Percentiles rank a stretch among this genome's conserved stretches.
phyloP scores from a whole-genome alignment of 2,329 filamentous ascomycete genomes.

The Hypoxylon sp. region DNA sequence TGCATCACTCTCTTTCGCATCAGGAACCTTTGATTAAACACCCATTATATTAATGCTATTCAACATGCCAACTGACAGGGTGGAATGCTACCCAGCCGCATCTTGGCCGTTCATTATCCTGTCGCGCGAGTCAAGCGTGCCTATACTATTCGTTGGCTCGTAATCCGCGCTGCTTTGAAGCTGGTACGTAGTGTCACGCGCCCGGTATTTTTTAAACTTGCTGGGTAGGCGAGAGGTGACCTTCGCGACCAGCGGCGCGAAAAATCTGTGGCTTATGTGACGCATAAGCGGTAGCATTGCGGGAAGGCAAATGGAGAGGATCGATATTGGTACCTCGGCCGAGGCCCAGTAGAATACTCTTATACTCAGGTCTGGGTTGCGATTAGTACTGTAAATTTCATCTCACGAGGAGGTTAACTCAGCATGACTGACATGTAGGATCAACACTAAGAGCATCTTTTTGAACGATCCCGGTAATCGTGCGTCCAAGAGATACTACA shows the following conservation, averaged over 20 bases:
- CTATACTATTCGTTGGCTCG: too few species aligned
- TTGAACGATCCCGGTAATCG: slow-evolving; percentile 4
- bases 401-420: not conserved
- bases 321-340: slow-evolving; percentile 5
- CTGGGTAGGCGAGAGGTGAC: too few species aligned
- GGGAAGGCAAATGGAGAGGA: slow-evolving; percentile 18
- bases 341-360: slow-evolving; percentile 9
- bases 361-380: not conserved
- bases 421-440: slow-evolving; percentile 9
- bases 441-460: not conserved
- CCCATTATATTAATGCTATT: too few species aligned
- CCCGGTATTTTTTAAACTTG: too few species aligned
- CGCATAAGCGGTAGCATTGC: slow-evolving; percentile 10
- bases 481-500: slow-evolving; percentile 11
- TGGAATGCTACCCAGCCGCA: too few species aligned
- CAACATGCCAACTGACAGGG: too few species aligned
- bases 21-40: too few species aligned
- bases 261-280: not conserved
- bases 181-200: too few species aligned
- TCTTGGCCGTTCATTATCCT: too few species aligned
- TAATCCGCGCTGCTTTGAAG: too few species aligned
- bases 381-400: not conserved
- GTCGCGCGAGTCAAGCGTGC: too few species aligned
- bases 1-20: too few species aligned
- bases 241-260: slow-evolving; percentile 6